Percentiles rank a stretch among this genome's conserved stretches.
Evolutionary conservation across 495 filamentous ascomycete species (phyloP).

Genomic region (Penicillium canariense): DNA sequence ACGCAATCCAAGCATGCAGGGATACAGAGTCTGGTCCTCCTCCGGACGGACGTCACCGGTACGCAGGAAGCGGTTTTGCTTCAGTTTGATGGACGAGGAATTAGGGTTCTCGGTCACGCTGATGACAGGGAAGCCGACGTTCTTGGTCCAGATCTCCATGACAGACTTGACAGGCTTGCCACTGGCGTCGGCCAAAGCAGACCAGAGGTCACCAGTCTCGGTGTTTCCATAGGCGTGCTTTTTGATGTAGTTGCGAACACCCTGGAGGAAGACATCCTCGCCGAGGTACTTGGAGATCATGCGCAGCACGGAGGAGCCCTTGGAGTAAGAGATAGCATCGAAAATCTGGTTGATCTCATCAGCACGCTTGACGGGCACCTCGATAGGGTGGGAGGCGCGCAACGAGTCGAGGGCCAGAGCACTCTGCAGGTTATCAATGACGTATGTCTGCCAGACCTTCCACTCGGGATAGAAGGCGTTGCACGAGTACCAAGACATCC

Average conservation of each 20-base stretch:
- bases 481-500: slow-evolving; percentile 66
- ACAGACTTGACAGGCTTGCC: slow-evolving; percentile 80
- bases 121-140: slow-evolving; percentile 65
- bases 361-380: slow-evolving; percentile 91
- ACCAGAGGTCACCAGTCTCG: slow-evolving; percentile 86
- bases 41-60: slow-evolving; percentile 65
- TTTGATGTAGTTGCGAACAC: slow-evolving; percentile 86
- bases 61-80: slow-evolving; percentile 67
- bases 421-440: slow-evolving; percentile 84
- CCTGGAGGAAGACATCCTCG: slow-evolving; percentile 90
- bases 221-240: slow-evolving; percentile 82
- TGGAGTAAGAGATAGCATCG: slow-evolving; percentile 95
- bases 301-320: slow-evolving; percentile 91
- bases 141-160: slow-evolving; percentile 70
- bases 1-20: slow-evolving; percentile 58
- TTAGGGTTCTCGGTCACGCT: slow-evolving; percentile 54
- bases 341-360: slow-evolving; percentile 99
- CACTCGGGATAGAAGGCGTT: slow-evolving; percentile 89
- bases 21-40: slow-evolving; percentile 70
- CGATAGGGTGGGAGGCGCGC: slow-evolving; percentile 93
- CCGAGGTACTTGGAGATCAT: slow-evolving; percentile 98
- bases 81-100: slow-evolving; percentile 50
- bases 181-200: slow-evolving; percentile 82
- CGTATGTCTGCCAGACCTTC: slow-evolving; percentile 98
- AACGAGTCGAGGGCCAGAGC: slow-evolving; percentile 86